A percentile compares a stretch with the other conserved stretches of the same genome.
These are phyloP conservation scores for Xylaria acuta DNA, from an alignment of 495 filamentous ascomycete genomes.

Conservation along the genomic window DNA sequence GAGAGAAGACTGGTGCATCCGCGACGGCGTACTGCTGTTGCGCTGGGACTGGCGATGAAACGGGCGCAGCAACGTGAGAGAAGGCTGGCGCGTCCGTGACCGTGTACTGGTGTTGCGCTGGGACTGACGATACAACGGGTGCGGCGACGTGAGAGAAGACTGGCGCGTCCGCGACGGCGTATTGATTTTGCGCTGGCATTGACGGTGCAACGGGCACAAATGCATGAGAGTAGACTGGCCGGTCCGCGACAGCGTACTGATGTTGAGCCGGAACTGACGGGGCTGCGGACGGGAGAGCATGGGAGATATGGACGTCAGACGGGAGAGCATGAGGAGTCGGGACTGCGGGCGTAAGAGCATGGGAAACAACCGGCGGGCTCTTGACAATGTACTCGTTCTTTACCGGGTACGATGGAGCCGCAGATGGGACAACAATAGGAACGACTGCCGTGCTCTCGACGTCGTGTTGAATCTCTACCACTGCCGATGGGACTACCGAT, in stretches of 20 bases:
- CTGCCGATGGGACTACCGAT: neutral
- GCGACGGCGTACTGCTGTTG: neutral
- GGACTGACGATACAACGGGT: neutral
- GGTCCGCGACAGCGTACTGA: neutral
- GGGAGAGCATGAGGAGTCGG: no score
- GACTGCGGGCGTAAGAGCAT: no score
- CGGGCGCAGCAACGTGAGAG: neutral
- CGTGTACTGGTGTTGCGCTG: neutral
- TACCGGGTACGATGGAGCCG: neutral
- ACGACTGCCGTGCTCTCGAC: neutral
- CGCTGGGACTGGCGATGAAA: neutral
- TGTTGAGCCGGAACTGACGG: neutral
- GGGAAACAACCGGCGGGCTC: neutral
- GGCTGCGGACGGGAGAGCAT: neutral
- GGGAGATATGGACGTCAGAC: neutral
- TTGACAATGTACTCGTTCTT: constrained; percentile 11
- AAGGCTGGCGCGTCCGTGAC: neutral
- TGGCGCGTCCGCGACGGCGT: no score
- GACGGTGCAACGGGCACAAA: neutral
- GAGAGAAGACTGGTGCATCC: neutral
- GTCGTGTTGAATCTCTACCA: neutral
- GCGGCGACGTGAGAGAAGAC: no score
- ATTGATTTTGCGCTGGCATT: neutral
- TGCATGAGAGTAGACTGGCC: neutral
- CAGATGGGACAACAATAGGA: neutral